Evolutionary conservation across 2,329 filamentous ascomycete genomes (phyloP).

Genomic region (Penicillium sp.): DNA sequence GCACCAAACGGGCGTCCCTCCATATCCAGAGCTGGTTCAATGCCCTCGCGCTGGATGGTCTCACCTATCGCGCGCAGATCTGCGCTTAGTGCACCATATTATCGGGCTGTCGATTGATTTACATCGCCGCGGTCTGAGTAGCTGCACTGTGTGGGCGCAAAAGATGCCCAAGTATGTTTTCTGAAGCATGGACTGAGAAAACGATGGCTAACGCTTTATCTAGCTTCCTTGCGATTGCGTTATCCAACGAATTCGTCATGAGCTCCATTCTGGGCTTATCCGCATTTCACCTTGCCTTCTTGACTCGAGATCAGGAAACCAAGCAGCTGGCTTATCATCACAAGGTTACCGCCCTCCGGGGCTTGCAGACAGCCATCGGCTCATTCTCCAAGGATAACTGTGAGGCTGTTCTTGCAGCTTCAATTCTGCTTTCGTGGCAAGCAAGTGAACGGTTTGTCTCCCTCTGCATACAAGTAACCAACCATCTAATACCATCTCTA

Average conservation of each 20-base stretch:
- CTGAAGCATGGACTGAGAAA: too few species aligned
- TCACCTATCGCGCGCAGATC: conserved; percentile 71
- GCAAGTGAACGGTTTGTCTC: conserved; percentile 83
- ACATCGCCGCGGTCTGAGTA: conserved; percentile 71
- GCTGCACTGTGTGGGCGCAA: conserved; percentile 88
- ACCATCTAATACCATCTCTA: conserved; percentile 42
- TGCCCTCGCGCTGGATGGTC: conserved; percentile 73
- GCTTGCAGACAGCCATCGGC: conserved; percentile 82
- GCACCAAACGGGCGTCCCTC: conserved; percentile 80
- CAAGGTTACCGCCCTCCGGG: conserved; percentile 79
- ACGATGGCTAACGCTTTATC: conserved; percentile 15
- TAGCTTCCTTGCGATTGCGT: conserved; percentile 79
- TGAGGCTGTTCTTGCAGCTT: conserved; percentile 88
- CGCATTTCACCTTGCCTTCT: conserved; percentile 89
- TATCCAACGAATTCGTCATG: conserved; percentile 87
- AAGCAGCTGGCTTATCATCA: conserved; percentile 89
- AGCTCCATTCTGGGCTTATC: conserved; percentile 88
- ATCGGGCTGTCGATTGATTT: conserved; percentile 83
- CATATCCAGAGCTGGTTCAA: conserved; percentile 77
- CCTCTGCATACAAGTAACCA: conserved; percentile 17
- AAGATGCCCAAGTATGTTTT: conserved; percentile 83
- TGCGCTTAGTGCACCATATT: conserved; percentile 88
- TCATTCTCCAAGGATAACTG: conserved; percentile 82
- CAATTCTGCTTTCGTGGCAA: conserved; percentile 92
- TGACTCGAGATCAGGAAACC: conserved; percentile 81